Conservation (phyloP, 2,329 filamentous ascomycete genomes). For the Microsporum audouinii region DNA sequence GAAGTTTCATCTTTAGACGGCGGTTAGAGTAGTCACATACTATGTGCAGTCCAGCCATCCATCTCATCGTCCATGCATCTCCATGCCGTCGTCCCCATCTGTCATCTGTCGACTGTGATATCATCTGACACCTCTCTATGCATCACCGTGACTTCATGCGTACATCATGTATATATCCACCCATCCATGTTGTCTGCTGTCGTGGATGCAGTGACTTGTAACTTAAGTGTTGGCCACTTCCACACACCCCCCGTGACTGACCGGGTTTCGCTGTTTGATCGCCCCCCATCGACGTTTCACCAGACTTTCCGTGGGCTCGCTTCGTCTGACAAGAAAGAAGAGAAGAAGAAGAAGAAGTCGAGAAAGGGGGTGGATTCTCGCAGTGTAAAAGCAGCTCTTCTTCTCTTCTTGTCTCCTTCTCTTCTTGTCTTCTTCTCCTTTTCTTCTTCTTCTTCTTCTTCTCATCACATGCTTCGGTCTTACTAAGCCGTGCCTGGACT, state of each 20-base stretch:
- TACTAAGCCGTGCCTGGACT: background rate
- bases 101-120: background rate
- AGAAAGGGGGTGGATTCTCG: background rate
- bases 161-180: background rate
- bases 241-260: background rate
- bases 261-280: background rate
- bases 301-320: background rate
- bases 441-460: background rate
- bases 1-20: background rate
- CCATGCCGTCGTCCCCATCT: background rate
- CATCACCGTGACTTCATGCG: background rate
- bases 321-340: background rate
- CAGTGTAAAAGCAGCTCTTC: background rate
- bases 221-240: background rate
- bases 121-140: background rate
- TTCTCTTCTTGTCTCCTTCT: background rate
- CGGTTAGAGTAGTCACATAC: background rate
- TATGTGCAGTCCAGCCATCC: background rate
- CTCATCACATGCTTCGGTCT: background rate
- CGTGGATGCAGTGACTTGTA: background rate
- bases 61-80: background rate
- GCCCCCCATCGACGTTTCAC: background rate
- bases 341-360: background rate
- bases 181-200: background rate
- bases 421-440: background rate